Evolutionary conservation across 805 yeast genomes (phyloP), one percentile per base, ranked within the genome.

Genomic region (Kuraishia floccosa): DNA sequence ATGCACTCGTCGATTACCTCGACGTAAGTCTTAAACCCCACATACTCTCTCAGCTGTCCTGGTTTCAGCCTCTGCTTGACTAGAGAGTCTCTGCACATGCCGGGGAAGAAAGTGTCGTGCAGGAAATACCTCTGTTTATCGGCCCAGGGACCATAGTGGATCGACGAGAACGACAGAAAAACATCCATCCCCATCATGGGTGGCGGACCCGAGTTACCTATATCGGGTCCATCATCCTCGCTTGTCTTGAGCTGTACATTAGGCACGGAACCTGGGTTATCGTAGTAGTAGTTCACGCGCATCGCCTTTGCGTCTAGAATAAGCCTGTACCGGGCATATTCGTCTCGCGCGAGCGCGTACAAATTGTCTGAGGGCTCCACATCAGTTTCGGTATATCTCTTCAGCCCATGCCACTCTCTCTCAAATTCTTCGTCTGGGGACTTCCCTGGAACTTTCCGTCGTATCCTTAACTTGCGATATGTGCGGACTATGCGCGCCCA

Each of bases 121-220:
- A 87, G 44, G 2, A 75, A 68, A 2, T 62, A 63, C 12, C 94
- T 51, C 50, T 91, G 94, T 23, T 89, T 72, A 36, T 91, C 94
- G 0, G 96, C 82, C 96, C 96, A 89, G 0, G 98, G 94, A 0
- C 98, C 98, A 47, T 84, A 87, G 41, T 78, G 78, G 1, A 85
- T 55, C 0, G 82, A 75, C 0, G 85, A 74, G 33, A 69, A 66
- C 2, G 68, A 61, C 2, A 84, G 39, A 10, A 60, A 61, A 6
- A 87, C 31, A 31, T 78, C 78, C 6, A 78, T 41, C 1, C 87
- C 87, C 46, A 64, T 60, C 28, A 58, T 60, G 1, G 86, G 86
- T 0, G 78, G 57, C 3, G 63, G 39, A 3, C 75, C 81, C 21
- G 69, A 61, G 36, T 72, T 71, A 4, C 79, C 79, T 21, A 76